Conservation (phyloP, 2,329 filamentous ascomycete genomes). For the Stagonosporopsis chrysanthemi region DNA sequence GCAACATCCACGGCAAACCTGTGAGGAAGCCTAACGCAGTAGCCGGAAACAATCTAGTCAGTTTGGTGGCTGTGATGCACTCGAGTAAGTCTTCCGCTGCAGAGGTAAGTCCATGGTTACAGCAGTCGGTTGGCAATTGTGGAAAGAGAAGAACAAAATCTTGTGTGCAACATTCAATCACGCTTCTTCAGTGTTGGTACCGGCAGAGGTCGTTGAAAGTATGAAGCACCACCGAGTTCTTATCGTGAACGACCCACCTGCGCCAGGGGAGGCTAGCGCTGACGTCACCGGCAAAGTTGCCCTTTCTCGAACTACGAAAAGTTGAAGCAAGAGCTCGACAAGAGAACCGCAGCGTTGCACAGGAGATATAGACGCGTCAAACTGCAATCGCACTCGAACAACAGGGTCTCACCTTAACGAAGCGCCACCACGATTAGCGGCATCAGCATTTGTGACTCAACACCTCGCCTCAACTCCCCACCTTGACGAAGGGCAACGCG, state of each 20-base stretch:
- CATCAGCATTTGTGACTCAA: conserved; percentile 7
- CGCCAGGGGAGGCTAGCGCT: not conserved
- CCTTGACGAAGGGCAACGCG: not conserved
- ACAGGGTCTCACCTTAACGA: not conserved
- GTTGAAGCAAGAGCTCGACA: conserved; percentile 2
- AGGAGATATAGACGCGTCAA: too few species aligned
- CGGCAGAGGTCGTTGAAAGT: not conserved
- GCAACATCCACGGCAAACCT: too few species aligned
- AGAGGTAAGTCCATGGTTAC: too few species aligned
- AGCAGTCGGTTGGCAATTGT: too few species aligned
- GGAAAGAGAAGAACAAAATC: not conserved
- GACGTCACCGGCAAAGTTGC: conserved; percentile 15
- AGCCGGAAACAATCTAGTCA: too few species aligned
- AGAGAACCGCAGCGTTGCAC: not conserved
- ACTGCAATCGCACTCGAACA: too few species aligned
- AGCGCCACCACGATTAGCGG: not conserved
- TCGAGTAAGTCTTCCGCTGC: too few species aligned
- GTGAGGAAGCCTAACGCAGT: too few species aligned
- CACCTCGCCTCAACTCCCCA: conserved; percentile 2
- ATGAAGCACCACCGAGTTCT: not conserved
- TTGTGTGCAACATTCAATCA: too few species aligned
- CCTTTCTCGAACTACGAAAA: conserved; percentile 2
- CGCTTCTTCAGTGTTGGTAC: too few species aligned
- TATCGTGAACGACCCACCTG: conserved; percentile 20
- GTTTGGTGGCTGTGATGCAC: too few species aligned